These are phyloP conservation scores for Rhodamnia rubescens DNA, from an alignment of 345 rosid species.

Conservation along the genomic window DNA sequence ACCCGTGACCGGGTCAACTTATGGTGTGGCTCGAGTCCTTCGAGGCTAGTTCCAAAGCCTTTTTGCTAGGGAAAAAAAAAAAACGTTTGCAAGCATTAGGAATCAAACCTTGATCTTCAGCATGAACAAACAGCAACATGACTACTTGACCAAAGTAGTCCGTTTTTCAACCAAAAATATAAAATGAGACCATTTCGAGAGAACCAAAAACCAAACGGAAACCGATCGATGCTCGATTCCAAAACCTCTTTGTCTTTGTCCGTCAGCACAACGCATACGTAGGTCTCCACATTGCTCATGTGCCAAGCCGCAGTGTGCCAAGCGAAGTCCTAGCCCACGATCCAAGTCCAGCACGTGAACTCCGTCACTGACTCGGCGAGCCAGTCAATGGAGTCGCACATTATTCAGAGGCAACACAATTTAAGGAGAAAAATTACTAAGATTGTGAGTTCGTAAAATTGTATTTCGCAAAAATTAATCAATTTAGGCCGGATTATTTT, in stretches of 20 bases:
- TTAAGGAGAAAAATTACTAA: not conserved
- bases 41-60: not conserved
- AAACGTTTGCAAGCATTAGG: not conserved
- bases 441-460: not conserved
- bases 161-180: not conserved
- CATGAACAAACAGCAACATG: not conserved
- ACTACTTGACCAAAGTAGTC: not conserved
- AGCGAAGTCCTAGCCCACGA: not conserved
- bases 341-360: not conserved
- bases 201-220: fast-evolving
- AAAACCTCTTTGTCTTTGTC: not conserved
- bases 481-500: not conserved
- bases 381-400: not conserved
- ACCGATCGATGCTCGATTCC: not conserved
- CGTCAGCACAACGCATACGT: not conserved
- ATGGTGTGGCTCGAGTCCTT: no score
- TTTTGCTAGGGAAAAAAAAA: no score
- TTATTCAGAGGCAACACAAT: not conserved
- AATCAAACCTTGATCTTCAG: not conserved
- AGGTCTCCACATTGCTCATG: not conserved
- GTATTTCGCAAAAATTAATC: not conserved
- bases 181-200: not conserved
- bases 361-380: not conserved
- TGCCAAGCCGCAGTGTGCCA: not conserved
- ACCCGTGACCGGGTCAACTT: no score